phyloP scores from a whole-genome alignment of 2,329 filamentous ascomycete species.

The Botrytis deweyae region DNA sequence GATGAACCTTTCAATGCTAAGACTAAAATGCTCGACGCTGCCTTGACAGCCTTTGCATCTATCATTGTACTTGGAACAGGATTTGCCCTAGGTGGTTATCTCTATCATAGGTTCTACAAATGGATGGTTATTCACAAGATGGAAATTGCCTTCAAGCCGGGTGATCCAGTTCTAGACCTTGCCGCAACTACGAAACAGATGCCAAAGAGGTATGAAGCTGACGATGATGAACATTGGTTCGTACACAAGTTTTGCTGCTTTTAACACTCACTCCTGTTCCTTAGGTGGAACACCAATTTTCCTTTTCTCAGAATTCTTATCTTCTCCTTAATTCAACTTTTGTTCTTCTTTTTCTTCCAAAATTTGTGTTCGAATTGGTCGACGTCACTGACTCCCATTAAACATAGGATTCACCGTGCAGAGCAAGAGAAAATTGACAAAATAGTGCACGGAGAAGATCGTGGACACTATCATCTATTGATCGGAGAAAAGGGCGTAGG shows the following conservation, averaged over 20 bases:
- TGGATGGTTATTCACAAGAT: conserved; percentile 89
- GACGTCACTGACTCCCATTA: not conserved
- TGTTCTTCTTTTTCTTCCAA: not conserved
- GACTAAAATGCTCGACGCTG: conserved; percentile 69
- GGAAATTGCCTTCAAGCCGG: conserved; percentile 84
- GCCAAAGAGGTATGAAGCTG: conserved; percentile 41
- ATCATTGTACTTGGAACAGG: conserved; percentile 68
- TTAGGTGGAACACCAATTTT: not conserved
- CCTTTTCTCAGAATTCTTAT: not conserved
- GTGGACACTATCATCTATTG: conserved; percentile 86
- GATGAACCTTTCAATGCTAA: conserved; percentile 21
- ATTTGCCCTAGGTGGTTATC: conserved; percentile 67
- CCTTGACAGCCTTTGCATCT: conserved; percentile 73
- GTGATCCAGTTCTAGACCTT: conserved; percentile 83
- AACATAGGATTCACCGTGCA: conserved; percentile 63
- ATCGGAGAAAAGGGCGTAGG: conserved; percentile 95
- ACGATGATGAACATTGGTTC: conserved; percentile 56
- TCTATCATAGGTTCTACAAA: conserved; percentile 85
- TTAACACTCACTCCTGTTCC: not conserved
- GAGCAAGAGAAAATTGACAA: conserved; percentile 79
- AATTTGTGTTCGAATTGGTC: not conserved
- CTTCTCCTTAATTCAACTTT: not conserved
- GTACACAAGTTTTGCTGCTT: not conserved
- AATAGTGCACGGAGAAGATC: conserved; percentile 72
- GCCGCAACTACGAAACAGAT: conserved; percentile 64